Conservation (phyloP, 2,329 filamentous ascomycete genomes). For the Kalaharituber pfeilii region DNA sequence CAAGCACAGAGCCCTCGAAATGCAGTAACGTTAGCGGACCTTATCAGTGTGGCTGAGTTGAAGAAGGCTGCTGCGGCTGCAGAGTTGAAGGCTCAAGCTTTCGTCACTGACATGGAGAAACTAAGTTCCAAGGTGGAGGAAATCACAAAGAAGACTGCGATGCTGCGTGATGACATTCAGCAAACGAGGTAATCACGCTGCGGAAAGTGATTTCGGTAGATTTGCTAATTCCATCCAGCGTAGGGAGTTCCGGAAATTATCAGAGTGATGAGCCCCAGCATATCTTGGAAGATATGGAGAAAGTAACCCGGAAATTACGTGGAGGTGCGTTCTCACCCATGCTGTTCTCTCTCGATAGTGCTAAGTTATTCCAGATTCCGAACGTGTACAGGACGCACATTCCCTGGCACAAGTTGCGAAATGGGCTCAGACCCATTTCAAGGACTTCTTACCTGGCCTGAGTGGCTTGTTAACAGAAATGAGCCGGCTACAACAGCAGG, state of each 20-base stretch:
- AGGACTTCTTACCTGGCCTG: slow-evolving; percentile 42
- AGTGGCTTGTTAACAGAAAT: slow-evolving; percentile 41
- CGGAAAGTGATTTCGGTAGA: neutral
- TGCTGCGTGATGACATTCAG: slow-evolving; percentile 13
- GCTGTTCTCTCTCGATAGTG: neutral
- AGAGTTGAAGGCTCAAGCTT: slow-evolving; percentile 43
- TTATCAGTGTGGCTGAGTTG: slow-evolving; percentile 57
- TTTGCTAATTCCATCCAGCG: slow-evolving; percentile 9
- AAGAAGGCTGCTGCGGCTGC: slow-evolving; percentile 46
- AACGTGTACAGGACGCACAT: slow-evolving; percentile 19
- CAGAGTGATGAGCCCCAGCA: slow-evolving; percentile 13
- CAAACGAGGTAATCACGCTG: neutral
- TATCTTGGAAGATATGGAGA: slow-evolving; percentile 1
- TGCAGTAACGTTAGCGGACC: slow-evolving; percentile 49
- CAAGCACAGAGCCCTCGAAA: slow-evolving; percentile 30
- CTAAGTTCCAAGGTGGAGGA: slow-evolving; percentile 19
- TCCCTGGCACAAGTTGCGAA: slow-evolving; percentile 46
- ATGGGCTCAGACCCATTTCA: slow-evolving; percentile 45
- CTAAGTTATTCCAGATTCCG: neutral
- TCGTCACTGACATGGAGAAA: slow-evolving; percentile 36
- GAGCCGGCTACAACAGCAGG: slow-evolving; percentile 42
- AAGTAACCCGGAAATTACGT: neutral
- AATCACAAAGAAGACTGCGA: slow-evolving; percentile 29
- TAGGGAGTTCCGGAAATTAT: slow-evolving; percentile 8
- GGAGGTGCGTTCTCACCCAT: neutral